A percentile compares a stretch with the other conserved stretches of the same genome.
Conservation (phyloP, 768 basidiomycete species). For the Tubosaeta brunneosetosa region DNA sequence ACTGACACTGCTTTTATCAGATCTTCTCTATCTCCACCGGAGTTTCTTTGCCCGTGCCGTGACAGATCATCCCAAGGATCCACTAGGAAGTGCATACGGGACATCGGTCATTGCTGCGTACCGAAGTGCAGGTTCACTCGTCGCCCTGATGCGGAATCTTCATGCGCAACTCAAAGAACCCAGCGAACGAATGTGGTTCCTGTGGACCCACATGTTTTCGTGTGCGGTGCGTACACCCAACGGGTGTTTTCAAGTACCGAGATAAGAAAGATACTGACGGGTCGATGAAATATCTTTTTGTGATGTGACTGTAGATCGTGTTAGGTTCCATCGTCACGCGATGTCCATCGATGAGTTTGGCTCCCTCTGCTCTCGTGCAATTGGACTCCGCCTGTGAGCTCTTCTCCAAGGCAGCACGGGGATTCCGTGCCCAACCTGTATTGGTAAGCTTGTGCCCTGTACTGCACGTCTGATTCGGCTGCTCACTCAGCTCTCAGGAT, state of each 20-base stretch:
- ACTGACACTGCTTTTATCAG: slow-evolving; percentile 33
- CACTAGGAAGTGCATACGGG: slow-evolving; percentile 66
- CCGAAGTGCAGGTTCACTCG: slow-evolving; percentile 65
- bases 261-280: slow-evolving; percentile 15
- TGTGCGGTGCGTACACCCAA: slow-evolving; percentile 47
- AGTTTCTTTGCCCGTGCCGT: slow-evolving; percentile 72
- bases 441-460: slow-evolving; percentile 39
- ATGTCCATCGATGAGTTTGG: slow-evolving; percentile 75
- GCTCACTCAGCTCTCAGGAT: slow-evolving; percentile 35
- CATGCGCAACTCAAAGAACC: slow-evolving; percentile 60
- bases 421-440: slow-evolving; percentile 61
- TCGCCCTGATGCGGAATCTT: slow-evolving; percentile 66
- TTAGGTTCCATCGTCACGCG: slow-evolving; percentile 73
- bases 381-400: slow-evolving; percentile 72
- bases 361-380: slow-evolving; percentile 68
- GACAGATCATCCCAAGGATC: slow-evolving; percentile 69
- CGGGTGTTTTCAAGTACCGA: slow-evolving; percentile 4
- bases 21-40: slow-evolving; percentile 65
- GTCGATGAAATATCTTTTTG: background rate
- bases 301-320: slow-evolving; percentile 42
- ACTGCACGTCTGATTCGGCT: background rate
- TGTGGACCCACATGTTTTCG: slow-evolving; percentile 49
- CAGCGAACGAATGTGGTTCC: slow-evolving; percentile 60
- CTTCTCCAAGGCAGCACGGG: slow-evolving; percentile 63
- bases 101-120: slow-evolving; percentile 73